Conservation (phyloP, 176 grass and related monocot species). For the Oryza glumipatula region DNA sequence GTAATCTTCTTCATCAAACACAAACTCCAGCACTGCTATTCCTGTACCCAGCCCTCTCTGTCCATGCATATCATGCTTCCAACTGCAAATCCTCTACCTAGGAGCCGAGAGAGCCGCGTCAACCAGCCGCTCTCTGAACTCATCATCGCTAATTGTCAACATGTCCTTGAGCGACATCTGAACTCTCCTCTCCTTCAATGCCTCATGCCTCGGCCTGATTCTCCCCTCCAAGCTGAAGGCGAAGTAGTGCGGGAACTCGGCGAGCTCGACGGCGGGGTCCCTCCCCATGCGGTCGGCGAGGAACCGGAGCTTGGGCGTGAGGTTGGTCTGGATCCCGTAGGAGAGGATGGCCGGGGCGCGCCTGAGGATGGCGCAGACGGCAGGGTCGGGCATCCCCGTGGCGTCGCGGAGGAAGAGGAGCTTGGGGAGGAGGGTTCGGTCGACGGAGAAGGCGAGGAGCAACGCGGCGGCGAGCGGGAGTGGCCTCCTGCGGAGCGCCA, state of each 20-base stretch:
- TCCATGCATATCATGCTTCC: neutral
- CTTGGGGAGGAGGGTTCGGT: constrained; percentile 74
- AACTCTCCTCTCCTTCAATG: constrained; percentile 39
- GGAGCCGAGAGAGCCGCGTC: constrained; percentile 3
- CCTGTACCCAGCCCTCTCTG: neutral
- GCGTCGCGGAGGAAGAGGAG: constrained; percentile 50
- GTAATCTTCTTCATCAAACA: constrained; percentile 13
- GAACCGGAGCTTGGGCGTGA: constrained; percentile 65
- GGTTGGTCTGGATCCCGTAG: constrained; percentile 71
- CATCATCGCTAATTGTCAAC: constrained; percentile 66
- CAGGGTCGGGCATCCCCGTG: constrained; percentile 40
- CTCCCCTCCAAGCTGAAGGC: constrained; percentile 75
- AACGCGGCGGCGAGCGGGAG: constrained; percentile 57
- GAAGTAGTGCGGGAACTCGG: constrained; percentile 85
- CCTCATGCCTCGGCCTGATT: constrained; percentile 59
- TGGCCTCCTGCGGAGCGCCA: constrained; percentile 38
- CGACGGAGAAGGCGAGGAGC: constrained; percentile 67
- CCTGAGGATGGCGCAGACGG: constrained; percentile 51
- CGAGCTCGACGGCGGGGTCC: constrained; percentile 48
- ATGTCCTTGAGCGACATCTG: constrained; percentile 60
- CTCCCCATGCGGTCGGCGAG: constrained; percentile 50
- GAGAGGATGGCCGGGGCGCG: constrained; percentile 72
- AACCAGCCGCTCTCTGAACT: constrained; percentile 53
- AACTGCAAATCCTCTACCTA: constrained; percentile 9
- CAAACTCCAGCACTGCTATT: neutral